Conservation (phyloP, 768 basidiomycete species). For the Suillus subluteus region DNA sequence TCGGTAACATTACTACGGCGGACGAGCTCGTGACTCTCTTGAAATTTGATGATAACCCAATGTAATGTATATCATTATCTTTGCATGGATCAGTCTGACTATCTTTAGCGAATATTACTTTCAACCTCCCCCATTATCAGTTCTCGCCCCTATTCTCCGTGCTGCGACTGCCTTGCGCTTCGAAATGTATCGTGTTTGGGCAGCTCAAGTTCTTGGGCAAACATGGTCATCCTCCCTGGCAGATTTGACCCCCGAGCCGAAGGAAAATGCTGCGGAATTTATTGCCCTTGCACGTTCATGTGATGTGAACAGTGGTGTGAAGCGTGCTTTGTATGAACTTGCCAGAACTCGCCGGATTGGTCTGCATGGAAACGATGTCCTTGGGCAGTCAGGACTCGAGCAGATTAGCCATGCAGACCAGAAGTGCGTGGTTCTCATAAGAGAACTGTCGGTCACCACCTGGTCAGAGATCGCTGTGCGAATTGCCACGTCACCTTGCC, state of each 20-base stretch:
- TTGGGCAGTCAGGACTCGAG: too few relatives aligned
- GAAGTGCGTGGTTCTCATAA: too few relatives aligned
- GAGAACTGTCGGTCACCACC: too few relatives aligned
- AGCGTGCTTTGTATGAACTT: too few relatives aligned
- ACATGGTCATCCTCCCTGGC: conserved; percentile 35
- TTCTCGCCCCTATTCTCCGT: conserved; percentile 38
- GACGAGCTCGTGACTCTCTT: conserved; percentile 6
- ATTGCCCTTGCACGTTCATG: conserved; percentile 34
- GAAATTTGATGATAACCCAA: conserved; percentile 10
- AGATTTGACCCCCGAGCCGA: conserved; percentile 11
- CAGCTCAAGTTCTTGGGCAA: conserved; percentile 30
- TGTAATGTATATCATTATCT: background rate
- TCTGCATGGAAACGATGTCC: too few relatives aligned
- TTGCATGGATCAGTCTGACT: background rate
- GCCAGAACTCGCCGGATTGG: too few relatives aligned
- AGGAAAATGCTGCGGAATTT: conserved; percentile 32
- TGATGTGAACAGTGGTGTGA: background rate
- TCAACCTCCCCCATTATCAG: conserved; percentile 31
- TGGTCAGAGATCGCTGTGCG: too few relatives aligned
- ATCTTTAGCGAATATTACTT: conserved; percentile 28
- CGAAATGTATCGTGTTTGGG: conserved; percentile 28
- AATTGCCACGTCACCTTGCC: too few relatives aligned
- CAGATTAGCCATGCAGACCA: too few relatives aligned
- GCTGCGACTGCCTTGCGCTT: conserved; percentile 40
- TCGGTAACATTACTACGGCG: background rate